phyloP scores from a whole-genome alignment of 257 asterid species.

The Solanum etuberosum region DNA sequence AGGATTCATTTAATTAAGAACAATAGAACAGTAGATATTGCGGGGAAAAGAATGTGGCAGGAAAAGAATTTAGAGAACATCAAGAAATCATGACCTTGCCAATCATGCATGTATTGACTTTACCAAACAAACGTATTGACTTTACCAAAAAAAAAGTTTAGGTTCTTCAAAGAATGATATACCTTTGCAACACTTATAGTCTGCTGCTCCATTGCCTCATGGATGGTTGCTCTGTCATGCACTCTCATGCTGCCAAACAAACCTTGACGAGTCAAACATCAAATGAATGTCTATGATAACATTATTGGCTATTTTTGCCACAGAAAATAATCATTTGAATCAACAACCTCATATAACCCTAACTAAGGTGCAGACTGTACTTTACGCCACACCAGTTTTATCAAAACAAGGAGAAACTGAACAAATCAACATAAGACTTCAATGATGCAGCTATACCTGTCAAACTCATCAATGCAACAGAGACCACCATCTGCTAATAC shows the following conservation, averaged over 20 bases:
- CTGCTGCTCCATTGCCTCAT: slow-evolving; percentile 99
- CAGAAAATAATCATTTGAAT: background rate
- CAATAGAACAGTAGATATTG: background rate
- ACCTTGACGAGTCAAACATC: background rate
- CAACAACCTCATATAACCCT: background rate
- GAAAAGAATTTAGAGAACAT: background rate
- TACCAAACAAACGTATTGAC: background rate
- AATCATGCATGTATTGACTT: background rate
- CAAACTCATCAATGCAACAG: slow-evolving; percentile 98
- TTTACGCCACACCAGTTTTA: background rate
- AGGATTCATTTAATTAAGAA: background rate
- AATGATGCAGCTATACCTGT: slow-evolving; percentile 39
- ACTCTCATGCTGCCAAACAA: slow-evolving; percentile 74
- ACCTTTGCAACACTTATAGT: slow-evolving; percentile 99
- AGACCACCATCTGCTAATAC: slow-evolving; percentile 98
- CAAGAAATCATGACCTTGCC: background rate
- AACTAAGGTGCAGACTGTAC: background rate
- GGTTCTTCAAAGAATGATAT: background rate
- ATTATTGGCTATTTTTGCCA: background rate
- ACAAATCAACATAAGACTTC: background rate
- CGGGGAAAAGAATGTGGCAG: background rate
- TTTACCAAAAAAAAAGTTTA: background rate
- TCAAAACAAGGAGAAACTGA: background rate
- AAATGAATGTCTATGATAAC: background rate
- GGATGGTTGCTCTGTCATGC: slow-evolving; percentile 96